Evolutionary conservation across 306 rosid species (phyloP), one percentile per base, ranked within the genome.

Genomic region (Delonix regia): DNA sequence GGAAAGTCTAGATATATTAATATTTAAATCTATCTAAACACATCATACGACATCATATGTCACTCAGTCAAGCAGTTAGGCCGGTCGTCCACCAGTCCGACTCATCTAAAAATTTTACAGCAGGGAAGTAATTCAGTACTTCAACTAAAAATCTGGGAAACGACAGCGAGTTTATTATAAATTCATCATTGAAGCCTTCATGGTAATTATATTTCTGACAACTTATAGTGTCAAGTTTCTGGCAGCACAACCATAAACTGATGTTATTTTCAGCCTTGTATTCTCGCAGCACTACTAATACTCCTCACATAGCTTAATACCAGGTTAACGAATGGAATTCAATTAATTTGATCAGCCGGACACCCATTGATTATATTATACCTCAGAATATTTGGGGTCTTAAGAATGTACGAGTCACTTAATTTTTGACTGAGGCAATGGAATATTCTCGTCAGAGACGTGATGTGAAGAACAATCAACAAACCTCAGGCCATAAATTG

Each of bases 191-290:
- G 45, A 6, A 73, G 60, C 80, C 55, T 69, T 11, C 75, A 57
- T 56, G 48, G 62, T 56, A 47, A 33, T 22, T 33, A 34, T 18
- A 64, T 45, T 57, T 57, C 68, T 66, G 36, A 64, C n/a, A 14
- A 64, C 59, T 72, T 72, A 56, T 73, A 69, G 65, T 69, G 25
- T 5, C 78, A 39, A 78, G 53, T 52, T 41, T 75, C 74, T 57
- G 64, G 21, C 62, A 41, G 66, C 72, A 27, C 24, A 62, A 56
- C 76, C 52, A 49, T 28, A 38, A 71, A 72, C 41, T 28, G 53
- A 38, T 56, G 71, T 27, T 61, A 53, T 63, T 55, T 71, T 21
- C 28, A 12, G 70, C 49, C 70, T 55, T 74, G 48, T 41, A 59
- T 73, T 22, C 28, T 22, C 64, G 28, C 76, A 78, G 22, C 51